Base-by-base conservation (phyloP, 2,329 filamentous ascomycete species). In the Colletotrichum trifolii region DNA sequence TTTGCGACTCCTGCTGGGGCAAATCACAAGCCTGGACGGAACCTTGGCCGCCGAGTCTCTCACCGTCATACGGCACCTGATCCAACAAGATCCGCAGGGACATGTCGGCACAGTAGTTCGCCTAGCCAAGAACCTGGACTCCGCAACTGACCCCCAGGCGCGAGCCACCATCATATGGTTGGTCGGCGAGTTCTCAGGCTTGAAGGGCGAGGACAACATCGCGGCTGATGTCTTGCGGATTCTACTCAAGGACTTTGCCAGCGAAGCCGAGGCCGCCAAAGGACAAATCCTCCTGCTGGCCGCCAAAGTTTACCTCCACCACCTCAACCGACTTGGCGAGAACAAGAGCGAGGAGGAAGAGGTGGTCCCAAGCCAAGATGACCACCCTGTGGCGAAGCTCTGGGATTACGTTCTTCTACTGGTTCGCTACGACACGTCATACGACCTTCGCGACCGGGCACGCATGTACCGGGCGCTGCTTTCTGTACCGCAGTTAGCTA, bases 91-190 rank as follows among this genome's bases (percentile, higher is more conserved):
- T 67, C 93, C 95, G 0, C 80, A 87, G 35, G 88, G 89, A 4
- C 96, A 99, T 74, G 85, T 88, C 10, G 91, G 90, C 46, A 99
- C 96, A 0, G 94, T 98, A 1, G 88, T 98, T 39, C 87, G 93
- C 50, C 81, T 99, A 53, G 96, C 96, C 6, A 96, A 94, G 77
- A 94, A 97, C 67, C 86, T 99, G 2, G 96, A 97, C 73, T 91
- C 91, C 4, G 92, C 94, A 2, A 93, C 91, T 0, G 94, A 96
- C 67, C 89, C 96, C 1, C 91, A 94, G 66, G 96, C 96, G 4
- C 87, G 96, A 69, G 96, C 96, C 3, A 97, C 93, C 54, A 97
- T 99, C 68, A 91, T 99, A 71, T 99, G 96, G 96, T 87, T 99
- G 1, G 94, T 98, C 0, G 96, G 96, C 49, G 96, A 99, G 77